phyloP scores from a whole-genome alignment of 352 stramenopile genomes.

The Globisporangium paddicum region DNA sequence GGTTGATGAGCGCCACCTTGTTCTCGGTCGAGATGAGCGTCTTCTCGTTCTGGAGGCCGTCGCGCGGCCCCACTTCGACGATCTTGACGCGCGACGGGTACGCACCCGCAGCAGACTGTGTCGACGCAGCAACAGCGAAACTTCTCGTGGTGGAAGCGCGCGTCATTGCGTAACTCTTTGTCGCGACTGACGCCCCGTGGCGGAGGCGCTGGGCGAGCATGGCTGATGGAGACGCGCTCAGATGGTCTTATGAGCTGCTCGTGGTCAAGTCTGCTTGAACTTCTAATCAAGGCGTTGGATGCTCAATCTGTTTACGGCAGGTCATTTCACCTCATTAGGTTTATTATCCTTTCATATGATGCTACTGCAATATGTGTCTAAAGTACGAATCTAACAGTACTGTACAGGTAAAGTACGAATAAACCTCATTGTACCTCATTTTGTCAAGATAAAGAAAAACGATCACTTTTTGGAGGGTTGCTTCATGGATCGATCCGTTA shows the following conservation, averaged over 20 bases:
- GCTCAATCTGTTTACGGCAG: too few relatives aligned
- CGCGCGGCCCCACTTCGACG: constrained; percentile 93
- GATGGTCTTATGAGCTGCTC: constrained; percentile 6
- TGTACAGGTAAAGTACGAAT: too few relatives aligned
- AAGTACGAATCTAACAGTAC: too few relatives aligned
- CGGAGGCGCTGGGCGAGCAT: not conserved
- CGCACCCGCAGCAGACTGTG: not conserved
- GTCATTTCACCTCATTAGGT: too few relatives aligned
- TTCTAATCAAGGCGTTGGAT: not conserved
- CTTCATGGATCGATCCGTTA: too few relatives aligned
- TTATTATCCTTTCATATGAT: too few relatives aligned
- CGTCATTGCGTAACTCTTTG: not conserved
- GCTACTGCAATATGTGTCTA: too few relatives aligned
- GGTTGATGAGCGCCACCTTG: constrained; percentile 92
- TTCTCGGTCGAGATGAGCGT: constrained; percentile 78
- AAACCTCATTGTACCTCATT: too few relatives aligned
- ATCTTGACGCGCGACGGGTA: constrained; percentile 87
- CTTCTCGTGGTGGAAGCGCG: not conserved
- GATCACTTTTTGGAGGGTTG: too few relatives aligned
- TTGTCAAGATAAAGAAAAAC: too few relatives aligned
- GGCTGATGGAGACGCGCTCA: not conserved
- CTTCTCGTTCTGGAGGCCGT: constrained; percentile 97
- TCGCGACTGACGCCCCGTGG: not conserved
- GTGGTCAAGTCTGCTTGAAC: not conserved
- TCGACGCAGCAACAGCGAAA: not conserved